These are phyloP conservation scores for Pilaira anomala DNA, from an alignment of 192 early-diverging fungal species.

Conservation along the genomic window DNA sequence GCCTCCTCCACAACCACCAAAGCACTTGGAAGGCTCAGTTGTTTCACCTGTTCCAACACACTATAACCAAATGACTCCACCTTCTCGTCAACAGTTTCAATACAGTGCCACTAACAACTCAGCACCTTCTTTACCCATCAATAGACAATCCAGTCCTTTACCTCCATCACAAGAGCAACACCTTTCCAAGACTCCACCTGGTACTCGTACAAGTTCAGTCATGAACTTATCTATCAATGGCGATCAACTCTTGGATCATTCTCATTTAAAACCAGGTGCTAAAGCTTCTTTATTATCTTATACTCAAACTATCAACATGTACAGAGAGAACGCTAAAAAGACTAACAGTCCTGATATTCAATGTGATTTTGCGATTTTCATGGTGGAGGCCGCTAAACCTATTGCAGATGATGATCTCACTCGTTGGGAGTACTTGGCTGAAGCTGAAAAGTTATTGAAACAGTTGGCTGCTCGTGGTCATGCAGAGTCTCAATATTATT, in stretches of 20 bases:
- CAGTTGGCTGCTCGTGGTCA: constrained; percentile 57
- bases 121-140: constrained; percentile 14
- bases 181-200: constrained; percentile 20
- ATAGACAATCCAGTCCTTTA: constrained; percentile 8
- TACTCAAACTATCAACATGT: constrained; percentile 53
- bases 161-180: not conserved
- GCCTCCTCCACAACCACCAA: constrained; percentile 6
- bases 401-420: constrained; percentile 43
- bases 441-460: constrained; percentile 63
- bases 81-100: not conserved
- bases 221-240: constrained; percentile 26
- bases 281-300: constrained; percentile 55
- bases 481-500: constrained; percentile 66
- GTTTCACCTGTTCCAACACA: not conserved
- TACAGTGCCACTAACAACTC: constrained; percentile 6
- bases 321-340: constrained; percentile 65
- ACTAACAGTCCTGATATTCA: constrained; percentile 59
- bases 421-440: constrained; percentile 54
- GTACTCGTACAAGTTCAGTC: constrained; percentile 27
- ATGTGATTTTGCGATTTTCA: constrained; percentile 68
- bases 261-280: constrained; percentile 58
- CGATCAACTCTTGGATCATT: constrained; percentile 44
- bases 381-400: constrained; percentile 54
- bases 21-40: constrained; percentile 10
- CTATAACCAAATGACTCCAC: not conserved